phyloP scores from a whole-genome alignment of 495 filamentous ascomycete genomes.

The Achaetomiella virescens region DNA sequence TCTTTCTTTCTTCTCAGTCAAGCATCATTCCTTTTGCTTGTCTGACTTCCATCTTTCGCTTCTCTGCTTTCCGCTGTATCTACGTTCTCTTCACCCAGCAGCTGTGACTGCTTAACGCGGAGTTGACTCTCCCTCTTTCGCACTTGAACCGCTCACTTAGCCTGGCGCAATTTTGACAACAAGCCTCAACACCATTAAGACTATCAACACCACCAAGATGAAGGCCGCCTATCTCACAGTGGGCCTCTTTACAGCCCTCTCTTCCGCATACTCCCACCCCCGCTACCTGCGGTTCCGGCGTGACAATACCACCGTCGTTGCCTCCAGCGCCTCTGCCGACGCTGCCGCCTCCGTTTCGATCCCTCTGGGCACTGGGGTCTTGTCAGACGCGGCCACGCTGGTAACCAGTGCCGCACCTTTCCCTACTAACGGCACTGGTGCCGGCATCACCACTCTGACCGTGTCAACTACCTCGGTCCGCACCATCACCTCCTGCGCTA shows the following conservation, averaged over 20 bases:
- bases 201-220: conserved; percentile 33
- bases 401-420: conserved; percentile 19
- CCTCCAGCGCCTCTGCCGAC: neutral
- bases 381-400: conserved; percentile 6
- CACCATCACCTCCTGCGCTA: conserved; percentile 57
- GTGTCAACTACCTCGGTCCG: conserved; percentile 51
- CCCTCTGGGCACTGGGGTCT: conserved; percentile 12
- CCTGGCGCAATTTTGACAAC: conserved; percentile 17
- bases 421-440: conserved; percentile 17
- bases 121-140: conserved; percentile 46
- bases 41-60: conserved; percentile 30
- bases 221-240: conserved; percentile 39
- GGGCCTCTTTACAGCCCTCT: conserved; percentile 41
- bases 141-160: conserved; percentile 15
- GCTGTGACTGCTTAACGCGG: conserved; percentile 40
- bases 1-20: conserved; percentile 23
- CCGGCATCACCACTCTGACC: conserved; percentile 39
- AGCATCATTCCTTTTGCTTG: conserved; percentile 35
- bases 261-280: conserved; percentile 37
- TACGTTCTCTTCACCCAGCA: conserved; percentile 31
- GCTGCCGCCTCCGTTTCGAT: neutral
- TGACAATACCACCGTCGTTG: conserved; percentile 29
- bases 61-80: conserved; percentile 25
- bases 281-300: conserved; percentile 37
- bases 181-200: conserved; percentile 3